Base-by-base conservation (phyloP, 768 basidiomycete species). In the Panus rudis region DNA sequence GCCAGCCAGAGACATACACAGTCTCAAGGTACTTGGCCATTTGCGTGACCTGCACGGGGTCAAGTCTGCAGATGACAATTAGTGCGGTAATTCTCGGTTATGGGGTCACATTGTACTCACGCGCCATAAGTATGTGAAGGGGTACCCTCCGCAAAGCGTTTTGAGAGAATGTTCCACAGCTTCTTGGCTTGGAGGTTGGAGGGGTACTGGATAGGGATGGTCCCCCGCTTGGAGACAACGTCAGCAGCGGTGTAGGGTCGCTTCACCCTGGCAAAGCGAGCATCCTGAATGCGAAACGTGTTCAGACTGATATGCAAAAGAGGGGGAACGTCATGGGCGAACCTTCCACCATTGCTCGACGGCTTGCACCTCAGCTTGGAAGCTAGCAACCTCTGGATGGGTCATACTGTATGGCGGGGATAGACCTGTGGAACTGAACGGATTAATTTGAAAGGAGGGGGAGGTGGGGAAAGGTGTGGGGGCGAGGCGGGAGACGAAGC, bases 21-120 rank as follows among this genome's bases (percentile, higher is more conserved):
- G 94, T 97, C 67, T 98, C 96, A 53, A 98, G 84, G 63, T 97
- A 89, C 61, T 88, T 89, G 20, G 94, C 93, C 96, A 99, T 99
- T 66, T 99, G 96, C 0, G 93, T 97, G 38, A 97, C 78, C 65
- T 99, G 96, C 5, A 99, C 92, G 0, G 93, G 90, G 63, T 99
- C 96, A 51, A 99, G 82, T 17, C 94, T 97, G 53, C n/a, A 42
- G 4, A n/a, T 41, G 23, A 19, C 24, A n/a, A 31, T 37, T 45
- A 39, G 37, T 23, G 11, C 25, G 35, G 41, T 17, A 22, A 37
- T 16, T 10, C 16, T 14, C n/a, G 16, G 20, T 12, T 10, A 17
- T 4, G 21, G 13, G 19, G 4, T 11, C 37, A 30, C 31, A 7
- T 3, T 30, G 11, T 33, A 85, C 93, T 77, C 62, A 97, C 92